phyloP scores from a whole-genome alignment of 2,329 filamentous ascomycete genomes.

The Chaetoscypha palmicola region DNA sequence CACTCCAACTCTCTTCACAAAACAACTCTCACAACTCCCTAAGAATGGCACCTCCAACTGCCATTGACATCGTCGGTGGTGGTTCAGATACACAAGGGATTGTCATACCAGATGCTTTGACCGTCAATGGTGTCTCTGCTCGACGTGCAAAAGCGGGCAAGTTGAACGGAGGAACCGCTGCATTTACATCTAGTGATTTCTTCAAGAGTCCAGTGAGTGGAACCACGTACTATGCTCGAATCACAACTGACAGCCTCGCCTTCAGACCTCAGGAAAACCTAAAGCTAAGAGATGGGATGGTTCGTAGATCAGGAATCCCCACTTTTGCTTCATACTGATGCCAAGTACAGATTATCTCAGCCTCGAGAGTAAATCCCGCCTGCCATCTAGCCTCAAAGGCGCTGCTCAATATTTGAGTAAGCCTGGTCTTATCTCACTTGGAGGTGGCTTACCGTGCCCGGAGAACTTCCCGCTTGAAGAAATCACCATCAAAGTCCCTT shows the following conservation, averaged over 20 bases:
- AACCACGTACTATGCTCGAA: not conserved
- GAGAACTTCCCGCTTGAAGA: constrained; percentile 90
- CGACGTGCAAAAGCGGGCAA: constrained; percentile 65
- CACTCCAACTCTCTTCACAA: not conserved
- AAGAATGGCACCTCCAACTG: constrained; percentile 38
- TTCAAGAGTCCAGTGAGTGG: constrained; percentile 66
- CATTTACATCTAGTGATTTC: constrained; percentile 69
- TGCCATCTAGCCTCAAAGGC: constrained; percentile 70
- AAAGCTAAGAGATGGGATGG: constrained; percentile 79
- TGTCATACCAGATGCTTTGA: constrained; percentile 38
- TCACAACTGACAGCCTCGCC: constrained; percentile 24
- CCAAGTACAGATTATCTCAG: constrained; percentile 44
- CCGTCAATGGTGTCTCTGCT: constrained; percentile 58
- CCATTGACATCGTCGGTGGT: constrained; percentile 30
- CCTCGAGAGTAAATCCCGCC: constrained; percentile 51
- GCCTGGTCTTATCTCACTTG: constrained; percentile 81
- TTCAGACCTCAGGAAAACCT: constrained; percentile 52
- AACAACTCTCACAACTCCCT: constrained; percentile 4
- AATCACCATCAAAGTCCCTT: constrained; percentile 66
- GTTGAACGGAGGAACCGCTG: constrained; percentile 69
- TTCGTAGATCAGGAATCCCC: constrained; percentile 41
- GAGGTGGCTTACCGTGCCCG: constrained; percentile 81
- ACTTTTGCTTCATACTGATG: constrained; percentile 11
- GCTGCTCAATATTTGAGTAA: constrained; percentile 73
- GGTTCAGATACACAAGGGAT: constrained; percentile 38